A percentile compares a stretch with the other conserved stretches of the same genome.
Evolutionary conservation across 2,329 filamentous ascomycete species (phyloP).

Genomic region (Hypomyces perniciosus): DNA sequence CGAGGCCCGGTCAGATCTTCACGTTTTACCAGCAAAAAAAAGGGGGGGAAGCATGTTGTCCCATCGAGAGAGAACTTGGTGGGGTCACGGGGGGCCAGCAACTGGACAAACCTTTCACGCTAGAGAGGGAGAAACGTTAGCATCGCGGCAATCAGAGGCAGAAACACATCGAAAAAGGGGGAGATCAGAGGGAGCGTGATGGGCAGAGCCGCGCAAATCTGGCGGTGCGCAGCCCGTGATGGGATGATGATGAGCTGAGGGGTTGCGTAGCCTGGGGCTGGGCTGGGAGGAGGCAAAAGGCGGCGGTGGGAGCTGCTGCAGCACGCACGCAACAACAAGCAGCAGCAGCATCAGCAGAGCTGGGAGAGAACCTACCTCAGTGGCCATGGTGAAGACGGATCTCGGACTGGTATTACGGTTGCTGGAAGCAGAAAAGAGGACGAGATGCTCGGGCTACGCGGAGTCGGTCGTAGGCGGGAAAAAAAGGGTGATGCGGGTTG

Average conservation of each 20-base stretch:
- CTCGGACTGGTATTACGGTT: constrained; percentile 1
- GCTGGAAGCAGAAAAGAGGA: constrained; percentile 6
- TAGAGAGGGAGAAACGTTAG: constrained; percentile 37
- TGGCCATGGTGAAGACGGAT: constrained; percentile 24
- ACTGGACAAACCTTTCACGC: constrained; percentile 61
- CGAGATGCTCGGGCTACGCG: constrained; percentile 10
- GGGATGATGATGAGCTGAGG: constrained; percentile 19
- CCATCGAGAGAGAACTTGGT: constrained; percentile 10
- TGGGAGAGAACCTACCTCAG: constrained; percentile 26
- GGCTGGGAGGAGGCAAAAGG: constrained; percentile 18
- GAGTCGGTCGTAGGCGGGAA: constrained; percentile 12
- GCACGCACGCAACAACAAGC: constrained; percentile 1
- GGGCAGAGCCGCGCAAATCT: neutral
- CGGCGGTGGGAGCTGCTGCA: constrained; percentile 13
- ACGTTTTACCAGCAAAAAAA: neutral
- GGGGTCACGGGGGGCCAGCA: constrained; percentile 12
- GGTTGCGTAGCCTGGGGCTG: constrained; percentile 21
- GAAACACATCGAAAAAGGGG: constrained; percentile 9
- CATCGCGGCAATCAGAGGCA: constrained; percentile 16
- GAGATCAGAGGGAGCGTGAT: neutral
- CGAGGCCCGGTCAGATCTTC: constrained; percentile 9
- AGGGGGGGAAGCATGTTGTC: constrained; percentile 4
- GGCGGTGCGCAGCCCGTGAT: constrained; percentile 9
- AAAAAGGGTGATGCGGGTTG: constrained; percentile 20
- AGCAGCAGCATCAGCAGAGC: constrained; percentile 3